Evolutionary conservation across 345 rosid species (phyloP), one percentile per base, ranked within the genome.

Genomic region (Sisymbrium altissimum): DNA sequence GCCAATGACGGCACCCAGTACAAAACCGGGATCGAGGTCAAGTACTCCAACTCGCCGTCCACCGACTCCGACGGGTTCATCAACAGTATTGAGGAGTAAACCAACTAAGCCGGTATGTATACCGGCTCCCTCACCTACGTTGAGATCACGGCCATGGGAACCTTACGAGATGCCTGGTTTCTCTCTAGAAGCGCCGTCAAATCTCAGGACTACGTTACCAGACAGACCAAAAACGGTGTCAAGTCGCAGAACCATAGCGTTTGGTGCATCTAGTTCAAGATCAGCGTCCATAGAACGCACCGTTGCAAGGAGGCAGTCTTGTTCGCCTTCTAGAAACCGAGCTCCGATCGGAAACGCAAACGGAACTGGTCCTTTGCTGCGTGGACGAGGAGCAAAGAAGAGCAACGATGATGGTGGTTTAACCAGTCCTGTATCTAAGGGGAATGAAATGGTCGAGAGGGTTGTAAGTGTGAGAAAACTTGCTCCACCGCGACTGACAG

Each of bases 281-380:
- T 71, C 77, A 55, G 19, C 77, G 23, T 71, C 80, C 36, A 71
- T 66, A 57, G 90, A 85, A 69, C 69, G 79, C 44, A 66, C 66
- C 21, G 60, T 84, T 61, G 61, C 75, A 15, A 83, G 87, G 73
- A 78, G 86, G 33, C 92, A 82, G 36, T 87, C 93, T 44, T 85
- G 89, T 78, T 89, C 92, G 30, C 97, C 96, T n/a, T 78, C 90
- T 25, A 82, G 84, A 82, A 82, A 73, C 77, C 76, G 89, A 68
- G 74, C 74, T 66, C 78, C 86, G 10, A 80, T 56, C 45, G 83
- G 87, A 38, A 75, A 18, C 66, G 49, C 25, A 75, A 80, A 68
- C 65, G 82, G 45, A 69, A 71, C 48, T 83, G 80, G 72, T 78
- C 84, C 82, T 77, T 75, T 76, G 32, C 19, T 32, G 4, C 83